Evolutionary conservation across 192 early-diverging fungal species (phyloP).

Genomic region (Linnemannia zychae): DNA sequence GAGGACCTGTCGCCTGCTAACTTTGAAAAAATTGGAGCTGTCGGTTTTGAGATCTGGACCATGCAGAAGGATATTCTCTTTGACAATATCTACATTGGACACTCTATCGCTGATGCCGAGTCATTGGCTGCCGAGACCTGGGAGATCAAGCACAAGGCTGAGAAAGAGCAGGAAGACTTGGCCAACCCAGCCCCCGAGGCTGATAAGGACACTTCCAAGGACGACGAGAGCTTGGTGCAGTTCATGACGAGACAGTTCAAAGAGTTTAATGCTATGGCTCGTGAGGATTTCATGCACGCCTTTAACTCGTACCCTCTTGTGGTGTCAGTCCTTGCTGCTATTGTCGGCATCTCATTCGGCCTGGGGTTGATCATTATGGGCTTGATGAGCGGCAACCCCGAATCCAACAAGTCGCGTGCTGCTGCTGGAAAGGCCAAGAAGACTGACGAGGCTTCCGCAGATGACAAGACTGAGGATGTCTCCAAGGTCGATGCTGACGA

Average conservation of each 20-base stretch:
- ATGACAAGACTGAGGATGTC: slow-evolving; percentile 23
- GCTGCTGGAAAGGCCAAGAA: slow-evolving; percentile 30
- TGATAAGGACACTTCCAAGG: not conserved
- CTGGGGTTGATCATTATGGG: slow-evolving; percentile 27
- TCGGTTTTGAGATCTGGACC: slow-evolving; percentile 94
- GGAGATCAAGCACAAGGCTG: slow-evolving; percentile 77
- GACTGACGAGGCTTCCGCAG: slow-evolving; percentile 36
- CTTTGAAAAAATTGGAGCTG: slow-evolving; percentile 79
- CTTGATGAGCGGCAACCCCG: slow-evolving; percentile 7
- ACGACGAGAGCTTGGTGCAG: slow-evolving; percentile 27
- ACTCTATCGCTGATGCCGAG: slow-evolving; percentile 75
- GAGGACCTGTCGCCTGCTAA: slow-evolving; percentile 83
- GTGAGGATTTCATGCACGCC: slow-evolving; percentile 23
- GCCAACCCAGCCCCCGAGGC: slow-evolving; percentile 27
- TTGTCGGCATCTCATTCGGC: slow-evolving; percentile 14
- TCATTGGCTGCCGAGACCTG: slow-evolving; percentile 81
- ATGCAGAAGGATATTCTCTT: slow-evolving; percentile 89
- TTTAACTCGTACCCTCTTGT: slow-evolving; percentile 9
- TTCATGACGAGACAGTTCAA: slow-evolving; percentile 19
- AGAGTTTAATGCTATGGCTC: slow-evolving; percentile 21
- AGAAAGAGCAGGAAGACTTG: slow-evolving; percentile 68
- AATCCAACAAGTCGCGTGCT: not conserved
- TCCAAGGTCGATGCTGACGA: slow-evolving; percentile 2
- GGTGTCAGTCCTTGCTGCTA: slow-evolving; percentile 4
- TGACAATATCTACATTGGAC: slow-evolving; percentile 91